Base-by-base conservation (phyloP, 164 flowering plant genomes). In the Litsea cubeba region DNA sequence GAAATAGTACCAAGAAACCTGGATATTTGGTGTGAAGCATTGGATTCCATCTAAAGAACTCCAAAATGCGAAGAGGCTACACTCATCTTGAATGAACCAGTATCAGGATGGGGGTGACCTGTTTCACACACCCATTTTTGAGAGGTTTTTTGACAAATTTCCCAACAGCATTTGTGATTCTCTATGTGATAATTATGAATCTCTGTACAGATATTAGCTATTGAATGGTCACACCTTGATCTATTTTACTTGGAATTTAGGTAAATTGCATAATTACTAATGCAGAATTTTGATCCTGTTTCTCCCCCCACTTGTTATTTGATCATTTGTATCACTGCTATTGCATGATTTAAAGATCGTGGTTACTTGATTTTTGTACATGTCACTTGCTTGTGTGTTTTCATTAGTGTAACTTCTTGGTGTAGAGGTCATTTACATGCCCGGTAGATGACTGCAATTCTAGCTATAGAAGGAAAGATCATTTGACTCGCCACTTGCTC, bases 71-170 rank as follows among this genome's bases (percentile, higher is more conserved):
- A 32, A 50, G 90, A 85, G 94, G 95, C 82, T 71, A 72, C 65
- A 63, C 35, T 22, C 50, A 62, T 68, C 91, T 91, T 95, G 93
- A 87, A 74, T 89, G 97, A 98, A 93, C 87, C 69, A 95, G 98
- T 92, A 95, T 77, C 98, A 91, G 98, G 96, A 75, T 82, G 26
- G 26, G 98, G 99, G 98, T 76, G 98, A 93, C 99, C 95, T 25
- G 26, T 25, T 50, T 87, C 99, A 95, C 95, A 92, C 91, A 28
- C 69, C 73, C 66, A 8, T 51, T 63, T 63, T 22, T 66, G 11
- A 50, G 83, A 91, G 93, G 89, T 88, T 90, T 84, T 89, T 75
- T 49, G 28, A 20, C 24, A 24, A 68, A n/a, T 49, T 46, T 40
- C 62, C 67, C 30, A 6, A 1, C 11, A 35, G 25, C 23, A 20